Evolutionary conservation across 108 stramenopile species (phyloP).

Genomic region (Asterionellopsis glacialis): DNA sequence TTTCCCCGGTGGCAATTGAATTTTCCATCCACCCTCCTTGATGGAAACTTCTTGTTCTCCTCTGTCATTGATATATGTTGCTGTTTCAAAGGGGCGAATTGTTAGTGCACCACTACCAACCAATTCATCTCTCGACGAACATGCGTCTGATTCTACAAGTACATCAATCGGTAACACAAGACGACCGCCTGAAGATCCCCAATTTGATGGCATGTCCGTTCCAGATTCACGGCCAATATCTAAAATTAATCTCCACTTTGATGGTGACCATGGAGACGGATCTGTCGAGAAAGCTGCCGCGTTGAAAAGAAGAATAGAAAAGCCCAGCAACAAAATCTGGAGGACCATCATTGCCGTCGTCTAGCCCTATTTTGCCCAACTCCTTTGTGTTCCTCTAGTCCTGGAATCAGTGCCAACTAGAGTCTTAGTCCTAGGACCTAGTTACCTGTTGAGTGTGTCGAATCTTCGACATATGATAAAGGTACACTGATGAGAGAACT

Average conservation of each 20-base stretch:
- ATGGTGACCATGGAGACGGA: constrained; percentile 56
- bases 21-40: constrained; percentile 55
- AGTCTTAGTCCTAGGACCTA: too few relatives aligned
- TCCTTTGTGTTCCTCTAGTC: too few relatives aligned
- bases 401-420: too few relatives aligned
- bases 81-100: constrained; percentile 20
- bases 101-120: constrained; percentile 21
- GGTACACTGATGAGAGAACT: too few relatives aligned
- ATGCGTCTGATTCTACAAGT: constrained; percentile 25
- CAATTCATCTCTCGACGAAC: constrained; percentile 10
- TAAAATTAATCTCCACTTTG: constrained; percentile 42
- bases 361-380: too few relatives aligned
- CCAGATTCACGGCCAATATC: constrained; percentile 43
- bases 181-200: constrained; percentile 44
- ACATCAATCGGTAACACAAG: constrained; percentile 40
- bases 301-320: too few relatives aligned
- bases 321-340: too few relatives aligned
- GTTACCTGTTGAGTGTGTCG: too few relatives aligned
- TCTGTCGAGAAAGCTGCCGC: background rate
- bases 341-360: too few relatives aligned
- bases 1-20: constrained; percentile 33
- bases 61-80: constrained; percentile 44
- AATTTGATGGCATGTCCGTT: constrained; percentile 29
- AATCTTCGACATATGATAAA: too few relatives aligned
- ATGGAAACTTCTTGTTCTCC: constrained; percentile 50